phyloP scores from a whole-genome alignment of 805 yeast species.

The Candida pseudofarinosa region DNA sequence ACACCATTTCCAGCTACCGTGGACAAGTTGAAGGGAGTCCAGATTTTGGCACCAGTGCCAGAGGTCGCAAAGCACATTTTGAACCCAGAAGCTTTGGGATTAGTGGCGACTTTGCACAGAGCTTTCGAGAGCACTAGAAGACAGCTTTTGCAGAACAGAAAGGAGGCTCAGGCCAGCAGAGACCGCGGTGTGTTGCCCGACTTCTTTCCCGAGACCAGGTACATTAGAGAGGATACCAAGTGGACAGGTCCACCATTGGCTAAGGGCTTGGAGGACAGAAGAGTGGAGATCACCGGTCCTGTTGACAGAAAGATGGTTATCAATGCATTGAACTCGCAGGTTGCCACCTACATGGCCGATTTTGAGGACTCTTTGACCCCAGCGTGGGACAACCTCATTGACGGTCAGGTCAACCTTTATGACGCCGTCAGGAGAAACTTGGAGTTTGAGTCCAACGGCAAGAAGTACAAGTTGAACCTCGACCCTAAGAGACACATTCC shows the following conservation, averaged over 20 bases:
- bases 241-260: constrained; percentile 77
- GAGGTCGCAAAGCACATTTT: constrained; percentile 50
- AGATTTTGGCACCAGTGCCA: constrained; percentile 50
- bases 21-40: constrained; percentile 48
- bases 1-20: constrained; percentile 43
- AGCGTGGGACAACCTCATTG: constrained; percentile 75
- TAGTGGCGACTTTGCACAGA: constrained; percentile 70
- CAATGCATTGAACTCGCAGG: constrained; percentile 74
- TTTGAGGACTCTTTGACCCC: constrained; percentile 84
- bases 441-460: constrained; percentile 34
- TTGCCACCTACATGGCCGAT: constrained; percentile 82
- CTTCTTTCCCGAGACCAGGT: constrained; percentile 64
- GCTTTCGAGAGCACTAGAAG: constrained; percentile 62
- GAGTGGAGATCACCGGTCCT: constrained; percentile 83
- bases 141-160: constrained; percentile 57
- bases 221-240: constrained; percentile 64
- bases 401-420: constrained; percentile 75
- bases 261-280: constrained; percentile 68
- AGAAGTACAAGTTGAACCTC: constrained; percentile 42
- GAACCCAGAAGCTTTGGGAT: constrained; percentile 59
- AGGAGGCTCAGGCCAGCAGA: constrained; percentile 53
- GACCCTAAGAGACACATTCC: constrained; percentile 59
- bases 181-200: constrained; percentile 61
- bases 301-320: constrained; percentile 81
- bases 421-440: constrained; percentile 73